A percentile compares a stretch with the other conserved stretches of the same genome.
phyloP scores from a whole-genome alignment of 192 early-diverging fungal species.

The Coemansia erecta region DNA sequence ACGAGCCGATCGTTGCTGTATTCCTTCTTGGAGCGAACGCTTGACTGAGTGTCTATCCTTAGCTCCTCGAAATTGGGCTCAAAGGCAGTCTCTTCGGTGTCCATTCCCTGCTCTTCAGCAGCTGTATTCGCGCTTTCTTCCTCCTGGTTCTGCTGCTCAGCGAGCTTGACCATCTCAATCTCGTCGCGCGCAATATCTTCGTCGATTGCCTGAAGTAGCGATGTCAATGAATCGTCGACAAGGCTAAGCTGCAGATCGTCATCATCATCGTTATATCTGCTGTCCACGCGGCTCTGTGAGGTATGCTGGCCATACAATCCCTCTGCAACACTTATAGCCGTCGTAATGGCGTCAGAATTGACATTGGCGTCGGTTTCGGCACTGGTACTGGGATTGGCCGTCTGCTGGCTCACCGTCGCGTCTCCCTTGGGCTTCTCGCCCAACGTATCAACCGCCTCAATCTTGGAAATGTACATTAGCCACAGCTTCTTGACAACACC shows the following conservation, averaged over 20 bases:
- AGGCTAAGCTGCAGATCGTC: background rate
- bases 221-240: constrained; percentile 34
- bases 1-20: background rate
- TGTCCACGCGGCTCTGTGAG: background rate
- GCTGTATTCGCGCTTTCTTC: background rate
- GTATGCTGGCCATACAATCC: constrained; percentile 15
- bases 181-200: constrained; percentile 45
- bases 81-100: too few species aligned
- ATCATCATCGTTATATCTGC: background rate
- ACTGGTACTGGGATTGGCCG: too few species aligned
- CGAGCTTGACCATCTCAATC: constrained; percentile 30
- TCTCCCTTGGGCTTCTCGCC: background rate
- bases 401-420: too few species aligned
- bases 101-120: background rate
- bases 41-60: too few species aligned
- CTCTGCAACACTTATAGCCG: constrained; percentile 4
- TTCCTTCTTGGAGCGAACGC: too few species aligned
- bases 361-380: too few species aligned
- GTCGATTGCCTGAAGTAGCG: constrained; percentile 31
- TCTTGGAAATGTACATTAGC: constrained; percentile 39
- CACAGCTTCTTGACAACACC: constrained; percentile 29
- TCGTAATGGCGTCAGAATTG: too few species aligned
- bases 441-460: constrained; percentile 10
- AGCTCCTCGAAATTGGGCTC: too few species aligned
- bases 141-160: constrained; percentile 6